Percentiles rank a stretch among this genome's conserved stretches.
Evolutionary conservation across 371 early-diverging fungal genomes (phyloP).

Genomic region (Mortierella sp.): DNA sequence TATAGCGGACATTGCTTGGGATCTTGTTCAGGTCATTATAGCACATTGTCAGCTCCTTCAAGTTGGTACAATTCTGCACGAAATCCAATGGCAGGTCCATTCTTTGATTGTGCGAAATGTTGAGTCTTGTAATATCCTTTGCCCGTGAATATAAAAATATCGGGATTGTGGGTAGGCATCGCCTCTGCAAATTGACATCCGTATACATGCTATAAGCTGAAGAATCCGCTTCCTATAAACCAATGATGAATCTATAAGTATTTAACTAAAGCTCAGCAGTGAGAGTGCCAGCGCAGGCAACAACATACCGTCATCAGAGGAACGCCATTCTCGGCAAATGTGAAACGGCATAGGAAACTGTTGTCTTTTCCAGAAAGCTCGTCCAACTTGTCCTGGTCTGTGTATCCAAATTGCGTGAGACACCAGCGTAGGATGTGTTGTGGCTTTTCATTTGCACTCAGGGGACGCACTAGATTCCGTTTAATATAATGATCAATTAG

Average conservation of each 20-base stretch:
- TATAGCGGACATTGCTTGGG: slow-evolving; percentile 70
- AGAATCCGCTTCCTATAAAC: slow-evolving; percentile 32
- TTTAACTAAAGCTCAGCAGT: background rate
- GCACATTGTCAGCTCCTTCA: slow-evolving; percentile 75
- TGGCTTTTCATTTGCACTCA: slow-evolving; percentile 78
- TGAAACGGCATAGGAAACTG: slow-evolving; percentile 83
- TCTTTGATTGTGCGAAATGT: slow-evolving; percentile 77
- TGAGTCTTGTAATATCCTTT: slow-evolving; percentile 70
- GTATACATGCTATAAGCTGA: slow-evolving; percentile 38
- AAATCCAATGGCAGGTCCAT: slow-evolving; percentile 82
- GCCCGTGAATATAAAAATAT: slow-evolving; percentile 76
- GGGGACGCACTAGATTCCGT: slow-evolving; percentile 60
- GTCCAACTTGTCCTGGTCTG: slow-evolving; percentile 79
- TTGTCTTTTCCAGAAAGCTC: slow-evolving; percentile 89
- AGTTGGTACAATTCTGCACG: slow-evolving; percentile 71
- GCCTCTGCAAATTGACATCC: slow-evolving; percentile 72
- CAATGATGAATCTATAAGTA: background rate
- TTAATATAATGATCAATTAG: background rate
- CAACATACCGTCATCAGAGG: slow-evolving; percentile 56
- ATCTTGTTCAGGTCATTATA: slow-evolving; percentile 74
- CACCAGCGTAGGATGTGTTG: slow-evolving; percentile 76
- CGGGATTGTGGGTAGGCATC: slow-evolving; percentile 79
- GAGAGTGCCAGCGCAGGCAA: background rate
- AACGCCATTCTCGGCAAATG: slow-evolving; percentile 75
- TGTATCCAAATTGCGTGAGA: slow-evolving; percentile 84